phyloP scores from a whole-genome alignment of 805 yeast genomes.

The Pachysolen tannophilus region DNA sequence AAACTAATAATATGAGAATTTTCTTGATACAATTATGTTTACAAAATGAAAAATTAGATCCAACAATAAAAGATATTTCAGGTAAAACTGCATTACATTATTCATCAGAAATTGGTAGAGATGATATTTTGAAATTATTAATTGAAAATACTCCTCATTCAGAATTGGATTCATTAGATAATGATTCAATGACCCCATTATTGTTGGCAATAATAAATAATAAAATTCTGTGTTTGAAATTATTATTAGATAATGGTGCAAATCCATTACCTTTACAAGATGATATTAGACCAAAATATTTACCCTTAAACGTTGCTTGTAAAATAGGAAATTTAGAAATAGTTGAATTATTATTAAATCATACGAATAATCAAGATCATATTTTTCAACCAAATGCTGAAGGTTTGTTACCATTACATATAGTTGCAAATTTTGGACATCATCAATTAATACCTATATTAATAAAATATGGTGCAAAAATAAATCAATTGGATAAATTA shows the following conservation, averaged over 20 bases:
- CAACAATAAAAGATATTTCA: constrained; percentile 43
- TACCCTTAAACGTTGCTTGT: constrained; percentile 83
- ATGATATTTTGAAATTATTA: constrained; percentile 29
- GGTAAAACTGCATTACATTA: constrained; percentile 85
- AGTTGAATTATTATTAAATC: constrained; percentile 51
- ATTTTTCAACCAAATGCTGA: constrained; percentile 69
- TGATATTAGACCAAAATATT: constrained; percentile 52
- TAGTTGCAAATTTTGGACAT: constrained; percentile 81
- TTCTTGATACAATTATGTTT: constrained; percentile 19
- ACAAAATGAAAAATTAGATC: constrained; percentile 5
- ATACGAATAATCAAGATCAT: constrained; percentile 20
- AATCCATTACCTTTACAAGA: constrained; percentile 39
- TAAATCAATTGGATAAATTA: constrained; percentile 74
- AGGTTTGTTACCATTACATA: constrained; percentile 82
- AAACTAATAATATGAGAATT: constrained; percentile 13
- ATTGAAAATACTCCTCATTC: constrained; percentile 24
- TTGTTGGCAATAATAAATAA: constrained; percentile 69
- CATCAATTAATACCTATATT: constrained; percentile 58
- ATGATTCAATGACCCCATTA: constrained; percentile 76
- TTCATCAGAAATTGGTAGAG: constrained; percentile 57
- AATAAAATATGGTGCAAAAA: constrained; percentile 63
- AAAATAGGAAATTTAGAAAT: constrained; percentile 70
- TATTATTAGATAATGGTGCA: constrained; percentile 41
- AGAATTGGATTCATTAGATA: constrained; percentile 46
- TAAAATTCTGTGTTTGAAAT: constrained; percentile 45